phyloP scores from a whole-genome alignment of 768 basidiomycete genomes.

The Antrodiella citrinella region DNA sequence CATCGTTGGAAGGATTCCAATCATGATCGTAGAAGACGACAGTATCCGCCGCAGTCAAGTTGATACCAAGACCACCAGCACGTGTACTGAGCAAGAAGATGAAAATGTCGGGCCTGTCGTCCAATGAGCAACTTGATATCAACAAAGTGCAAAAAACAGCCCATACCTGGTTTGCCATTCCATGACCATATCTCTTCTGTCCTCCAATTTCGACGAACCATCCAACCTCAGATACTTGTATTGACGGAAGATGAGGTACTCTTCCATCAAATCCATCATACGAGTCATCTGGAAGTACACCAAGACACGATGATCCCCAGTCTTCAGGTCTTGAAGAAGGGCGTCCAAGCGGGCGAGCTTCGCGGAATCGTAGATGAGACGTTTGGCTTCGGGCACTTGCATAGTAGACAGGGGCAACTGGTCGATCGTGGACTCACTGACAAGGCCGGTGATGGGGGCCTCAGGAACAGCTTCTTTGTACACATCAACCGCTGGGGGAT shows the following conservation, averaged over 20 bases:
- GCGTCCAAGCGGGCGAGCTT: constrained; percentile 88
- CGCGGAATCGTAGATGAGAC: constrained; percentile 92
- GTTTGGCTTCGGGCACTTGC: constrained; percentile 91
- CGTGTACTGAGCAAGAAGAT: constrained; percentile 87
- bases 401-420: constrained; percentile 79
- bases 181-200: constrained; percentile 97
- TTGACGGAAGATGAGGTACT: constrained; percentile 94
- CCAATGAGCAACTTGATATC: neutral
- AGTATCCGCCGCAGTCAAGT: constrained; percentile 92
- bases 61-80: constrained; percentile 95
- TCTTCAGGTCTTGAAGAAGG: constrained; percentile 87
- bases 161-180: constrained; percentile 94
- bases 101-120: constrained; percentile 72
- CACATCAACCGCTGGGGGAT: constrained; percentile 36
- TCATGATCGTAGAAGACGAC: constrained; percentile 94
- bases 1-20: constrained; percentile 97
- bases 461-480: constrained; percentile 49
- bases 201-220: constrained; percentile 90
- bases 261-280: constrained; percentile 99
- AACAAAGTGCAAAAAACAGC: neutral
- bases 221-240: constrained; percentile 92
- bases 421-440: constrained; percentile 54
- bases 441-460: constrained; percentile 57
- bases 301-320: constrained; percentile 86
- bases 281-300: constrained; percentile 99